phyloP scores from a whole-genome alignment of 257 asterid genomes.

The Striga asiatica region DNA sequence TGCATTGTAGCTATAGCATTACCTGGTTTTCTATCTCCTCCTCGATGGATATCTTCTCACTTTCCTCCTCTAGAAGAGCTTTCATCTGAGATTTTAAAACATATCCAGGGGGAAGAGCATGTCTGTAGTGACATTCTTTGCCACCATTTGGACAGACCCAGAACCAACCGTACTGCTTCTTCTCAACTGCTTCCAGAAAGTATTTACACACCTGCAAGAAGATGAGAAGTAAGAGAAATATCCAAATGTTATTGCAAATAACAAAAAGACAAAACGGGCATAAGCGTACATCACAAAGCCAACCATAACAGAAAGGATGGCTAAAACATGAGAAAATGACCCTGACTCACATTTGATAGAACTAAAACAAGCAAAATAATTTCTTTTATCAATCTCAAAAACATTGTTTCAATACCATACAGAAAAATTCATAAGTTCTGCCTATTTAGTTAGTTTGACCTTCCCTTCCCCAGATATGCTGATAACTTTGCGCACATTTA shows the following conservation, averaged over 20 bases:
- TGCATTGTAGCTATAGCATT: conserved; percentile 1
- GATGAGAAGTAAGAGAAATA: not conserved
- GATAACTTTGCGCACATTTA: no score
- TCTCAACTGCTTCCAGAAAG: conserved; percentile 97
- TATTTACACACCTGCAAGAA: conserved; percentile 62
- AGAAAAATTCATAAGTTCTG: not conserved
- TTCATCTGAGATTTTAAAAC: conserved; percentile 92
- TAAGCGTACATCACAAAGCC: not conserved
- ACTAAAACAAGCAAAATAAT: conserved; percentile 1
- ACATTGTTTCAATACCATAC: not conserved
- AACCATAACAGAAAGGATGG: not conserved
- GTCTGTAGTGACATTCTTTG: conserved; percentile 83
- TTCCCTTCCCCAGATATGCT: no score
- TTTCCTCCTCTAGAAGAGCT: conserved; percentile 86
- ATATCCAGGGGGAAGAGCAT: conserved; percentile 96
- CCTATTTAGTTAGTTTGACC: not conserved
- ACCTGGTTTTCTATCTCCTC: conserved; percentile 97
- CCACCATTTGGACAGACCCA: conserved; percentile 96
- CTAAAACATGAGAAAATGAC: not conserved
- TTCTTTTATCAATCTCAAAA: not conserved
- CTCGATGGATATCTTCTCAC: conserved; percentile 63
- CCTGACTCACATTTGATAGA: not conserved
- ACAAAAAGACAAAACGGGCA: not conserved
- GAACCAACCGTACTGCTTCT: conserved; percentile 97
- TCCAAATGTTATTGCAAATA: not conserved